Evolutionary conservation across 2,329 filamentous ascomycete genomes (phyloP), one percentile per base, ranked within the genome.

Genomic region (Chaetomiaceae sp.): DNA sequence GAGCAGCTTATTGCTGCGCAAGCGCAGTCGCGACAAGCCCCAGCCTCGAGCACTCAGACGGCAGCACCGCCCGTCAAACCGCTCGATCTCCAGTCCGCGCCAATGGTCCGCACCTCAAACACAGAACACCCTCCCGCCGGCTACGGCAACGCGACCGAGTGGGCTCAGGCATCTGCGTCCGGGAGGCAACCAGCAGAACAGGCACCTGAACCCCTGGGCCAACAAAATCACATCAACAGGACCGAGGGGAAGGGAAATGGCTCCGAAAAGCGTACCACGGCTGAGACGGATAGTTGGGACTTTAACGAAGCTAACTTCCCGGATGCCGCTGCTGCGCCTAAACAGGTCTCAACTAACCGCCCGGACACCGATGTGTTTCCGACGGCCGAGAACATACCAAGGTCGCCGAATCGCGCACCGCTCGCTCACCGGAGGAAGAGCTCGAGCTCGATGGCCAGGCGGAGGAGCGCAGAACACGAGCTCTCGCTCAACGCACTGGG

Each of bases 361-460:
- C 91, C 90, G 1, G 92, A 96, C 65, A 94, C 86, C 0, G 92
- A 96, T 69, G 80, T 82, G 4, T 97, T 97, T 59, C 91, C 92
- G 1, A 85, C 83, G 42, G 88, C 91, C 39, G 90, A 90, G 53
- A 87, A 87, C 57, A 76, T 87, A 8, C 81, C 89, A 31, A 95
- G 94, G 67, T 95, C 91, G 1, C 90, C 91, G 2, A 84, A 82
- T 25, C 81, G 88, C 50, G 81, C 78, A 6, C 77, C 83, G 0
- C 79, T 80, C 42, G 84, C 86, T 3, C 87, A 94, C 63, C 79
- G 91, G 62, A 81, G 91, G 61, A 95, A 91, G 70, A 88, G 87
- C 56, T 94, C 90, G 68, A 87, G 87, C 54, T 94, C 89, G 15
- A 83, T 89, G 68, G 84, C 85, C 20, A 79, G 87, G 51, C 79